Evolutionary conservation across 805 yeast species (phyloP).

Genomic region (Diddensiella santjacobensis): DNA sequence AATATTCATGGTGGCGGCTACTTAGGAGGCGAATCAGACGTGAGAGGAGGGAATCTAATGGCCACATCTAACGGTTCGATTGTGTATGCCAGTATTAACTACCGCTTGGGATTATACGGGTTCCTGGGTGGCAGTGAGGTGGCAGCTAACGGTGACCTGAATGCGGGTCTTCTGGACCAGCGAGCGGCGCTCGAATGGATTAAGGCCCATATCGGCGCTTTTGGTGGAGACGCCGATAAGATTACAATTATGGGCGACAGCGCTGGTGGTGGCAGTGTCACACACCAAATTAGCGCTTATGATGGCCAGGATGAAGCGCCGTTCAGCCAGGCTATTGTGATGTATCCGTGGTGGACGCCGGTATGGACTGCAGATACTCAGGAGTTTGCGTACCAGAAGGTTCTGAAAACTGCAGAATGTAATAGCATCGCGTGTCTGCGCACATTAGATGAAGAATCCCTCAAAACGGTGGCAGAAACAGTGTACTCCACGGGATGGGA

Average conservation of each 20-base stretch:
- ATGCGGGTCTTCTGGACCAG: slow-evolving; percentile 38
- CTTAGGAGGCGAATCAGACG: slow-evolving; percentile 24
- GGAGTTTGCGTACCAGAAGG: slow-evolving; percentile 7
- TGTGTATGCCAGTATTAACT: slow-evolving; percentile 31
- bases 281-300: slow-evolving; percentile 16
- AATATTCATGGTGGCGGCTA: slow-evolving; percentile 38
- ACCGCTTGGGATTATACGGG: slow-evolving; percentile 36
- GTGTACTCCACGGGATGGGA: not conserved
- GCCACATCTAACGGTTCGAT: slow-evolving; percentile 14
- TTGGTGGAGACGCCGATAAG: slow-evolving; percentile 37
- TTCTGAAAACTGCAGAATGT: slow-evolving; percentile 12
- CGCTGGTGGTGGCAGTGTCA: slow-evolving; percentile 33
- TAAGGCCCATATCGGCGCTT: slow-evolving; percentile 32
- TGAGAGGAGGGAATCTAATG: slow-evolving; percentile 23
- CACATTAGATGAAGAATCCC: slow-evolving; percentile 1
- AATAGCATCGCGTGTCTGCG: slow-evolving; percentile 14
- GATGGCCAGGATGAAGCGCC: slow-evolving; percentile 13
- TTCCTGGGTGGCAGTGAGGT: slow-evolving; percentile 31
- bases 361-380: slow-evolving; percentile 12
- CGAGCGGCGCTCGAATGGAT: slow-evolving; percentile 37
- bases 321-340: slow-evolving; percentile 15
- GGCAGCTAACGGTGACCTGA: slow-evolving; percentile 22
- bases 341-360: slow-evolving; percentile 19
- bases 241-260: slow-evolving; percentile 37
- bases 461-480: slow-evolving; percentile 1